These are phyloP conservation scores for Exophiala lecanii-corni DNA, from an alignment of 2,329 filamentous ascomycete species.

Conservation along the genomic window DNA sequence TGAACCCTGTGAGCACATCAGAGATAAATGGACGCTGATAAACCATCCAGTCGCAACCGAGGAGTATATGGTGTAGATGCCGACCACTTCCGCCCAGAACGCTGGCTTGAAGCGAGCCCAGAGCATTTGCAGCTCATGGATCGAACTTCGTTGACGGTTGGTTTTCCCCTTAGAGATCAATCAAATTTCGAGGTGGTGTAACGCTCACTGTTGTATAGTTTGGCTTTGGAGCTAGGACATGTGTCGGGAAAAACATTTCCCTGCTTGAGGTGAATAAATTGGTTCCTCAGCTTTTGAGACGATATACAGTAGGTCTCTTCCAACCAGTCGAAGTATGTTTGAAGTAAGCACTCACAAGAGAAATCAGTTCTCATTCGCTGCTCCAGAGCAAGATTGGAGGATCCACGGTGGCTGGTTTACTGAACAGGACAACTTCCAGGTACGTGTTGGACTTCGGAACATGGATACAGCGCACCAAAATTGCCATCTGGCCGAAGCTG, in stretches of 20 bases:
- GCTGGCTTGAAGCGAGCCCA: conserved; percentile 37
- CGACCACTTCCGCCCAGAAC: conserved; percentile 39
- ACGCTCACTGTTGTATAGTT: conserved; percentile 21
- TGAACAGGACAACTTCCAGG: conserved; percentile 3
- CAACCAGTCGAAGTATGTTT: neutral
- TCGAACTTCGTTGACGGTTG: conserved; percentile 6
- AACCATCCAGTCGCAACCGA: conserved; percentile 15
- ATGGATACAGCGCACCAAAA: too few species aligned
- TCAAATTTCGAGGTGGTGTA: too few species aligned
- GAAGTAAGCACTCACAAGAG: neutral
- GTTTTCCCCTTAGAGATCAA: conserved; percentile 11
- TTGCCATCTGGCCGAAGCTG: too few species aligned
- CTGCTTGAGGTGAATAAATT: conserved; percentile 33
- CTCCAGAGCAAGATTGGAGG: conserved; percentile 7
- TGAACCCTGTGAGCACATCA: too few species aligned
- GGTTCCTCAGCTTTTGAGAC: conserved; percentile 28
- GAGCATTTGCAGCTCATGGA: conserved; percentile 30
- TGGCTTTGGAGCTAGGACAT: conserved; percentile 30
- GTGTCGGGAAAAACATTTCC: conserved; percentile 33
- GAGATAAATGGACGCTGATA: neutral
- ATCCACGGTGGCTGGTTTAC: conserved; percentile 5
- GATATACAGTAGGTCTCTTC: conserved; percentile 13
- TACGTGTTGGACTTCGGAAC: neutral
- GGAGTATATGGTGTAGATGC: conserved; percentile 32
- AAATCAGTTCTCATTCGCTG: conserved; percentile 3